These are phyloP conservation scores for Saccharomycopsis babjevae DNA, from an alignment of 805 yeast genomes.

Conservation along the genomic window DNA sequence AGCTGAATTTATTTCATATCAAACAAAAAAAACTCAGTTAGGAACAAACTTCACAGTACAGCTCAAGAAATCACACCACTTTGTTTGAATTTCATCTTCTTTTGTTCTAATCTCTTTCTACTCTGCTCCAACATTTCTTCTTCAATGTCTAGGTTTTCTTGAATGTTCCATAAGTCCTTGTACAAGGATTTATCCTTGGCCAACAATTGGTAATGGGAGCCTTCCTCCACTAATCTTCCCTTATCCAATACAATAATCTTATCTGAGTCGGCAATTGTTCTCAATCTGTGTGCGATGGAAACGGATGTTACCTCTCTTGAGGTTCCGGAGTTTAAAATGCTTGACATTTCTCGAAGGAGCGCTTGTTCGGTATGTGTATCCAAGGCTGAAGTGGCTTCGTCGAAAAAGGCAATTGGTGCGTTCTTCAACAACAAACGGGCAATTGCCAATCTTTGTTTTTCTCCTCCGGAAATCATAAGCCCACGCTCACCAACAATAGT, in stretches of 20 bases:
- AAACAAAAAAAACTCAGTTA: too few species aligned
- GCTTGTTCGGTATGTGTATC: conserved; percentile 95
- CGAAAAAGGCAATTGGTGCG: conserved; percentile 87
- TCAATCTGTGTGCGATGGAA: conserved; percentile 85
- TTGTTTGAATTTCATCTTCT: conserved; percentile 5
- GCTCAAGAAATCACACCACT: not conserved
- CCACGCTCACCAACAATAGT: conserved; percentile 96
- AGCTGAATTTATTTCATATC: too few species aligned
- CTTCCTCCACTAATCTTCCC: conserved; percentile 82
- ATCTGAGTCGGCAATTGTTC: conserved; percentile 91
- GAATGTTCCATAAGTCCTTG: conserved; percentile 81
- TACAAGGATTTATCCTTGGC: conserved; percentile 51
- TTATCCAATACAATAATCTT: conserved; percentile 77
- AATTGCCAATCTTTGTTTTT: conserved; percentile 89
- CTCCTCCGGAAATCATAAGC: conserved; percentile 99
- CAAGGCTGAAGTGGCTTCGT: conserved; percentile 93
- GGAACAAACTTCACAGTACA: not conserved
- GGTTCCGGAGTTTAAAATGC: conserved; percentile 38
- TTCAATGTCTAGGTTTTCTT: conserved; percentile 59
- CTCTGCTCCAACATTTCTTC: conserved; percentile 28
- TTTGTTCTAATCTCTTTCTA: conserved; percentile 13
- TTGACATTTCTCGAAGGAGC: conserved; percentile 61
- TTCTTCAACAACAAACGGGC: conserved; percentile 80
- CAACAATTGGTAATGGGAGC: conserved; percentile 62
- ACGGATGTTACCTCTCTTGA: conserved; percentile 53